Conservation (phyloP, 2,329 filamentous ascomycete species). For the Cladosporium oxysporum region DNA sequence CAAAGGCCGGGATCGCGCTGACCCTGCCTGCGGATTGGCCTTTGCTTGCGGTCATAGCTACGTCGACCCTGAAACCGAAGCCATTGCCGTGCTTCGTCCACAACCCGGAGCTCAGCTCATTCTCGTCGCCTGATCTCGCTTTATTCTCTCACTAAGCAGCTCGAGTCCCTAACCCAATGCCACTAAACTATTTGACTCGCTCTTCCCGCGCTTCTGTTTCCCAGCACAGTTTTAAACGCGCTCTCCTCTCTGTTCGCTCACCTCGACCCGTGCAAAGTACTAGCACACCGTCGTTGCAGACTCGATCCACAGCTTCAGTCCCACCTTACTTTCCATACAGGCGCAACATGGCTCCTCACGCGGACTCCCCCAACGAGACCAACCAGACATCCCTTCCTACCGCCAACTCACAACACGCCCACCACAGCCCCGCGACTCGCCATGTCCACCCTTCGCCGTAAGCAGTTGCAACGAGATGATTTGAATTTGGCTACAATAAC, state of each 20-base stretch:
- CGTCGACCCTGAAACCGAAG: not conserved
- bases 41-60: conserved; percentile 8
- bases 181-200: conserved; percentile 12
- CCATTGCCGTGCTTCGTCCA: conserved; percentile 14
- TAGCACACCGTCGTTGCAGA: not conserved
- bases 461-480: not conserved
- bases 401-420: conserved; percentile 39
- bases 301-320: conserved; percentile 25
- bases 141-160: not conserved
- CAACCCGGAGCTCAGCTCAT: conserved; percentile 8
- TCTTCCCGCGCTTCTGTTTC: conserved; percentile 11
- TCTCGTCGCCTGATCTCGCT: conserved; percentile 12
- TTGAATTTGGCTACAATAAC: not conserved
- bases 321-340: conserved; percentile 3
- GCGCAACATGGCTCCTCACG: conserved; percentile 18
- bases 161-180: not conserved
- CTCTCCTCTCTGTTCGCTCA: conserved; percentile 1
- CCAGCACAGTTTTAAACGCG: conserved; percentile 2
- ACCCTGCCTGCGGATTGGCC: conserved; percentile 13
- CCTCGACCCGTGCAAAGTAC: conserved; percentile 3
- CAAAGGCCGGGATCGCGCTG: not conserved
- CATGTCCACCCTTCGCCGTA: conserved; percentile 42
- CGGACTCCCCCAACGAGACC: conserved; percentile 8
- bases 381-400: conserved; percentile 24
- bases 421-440: conserved; percentile 36